phyloP scores from a whole-genome alignment of 768 basidiomycete genomes.

The Lentinula sp. region DNA sequence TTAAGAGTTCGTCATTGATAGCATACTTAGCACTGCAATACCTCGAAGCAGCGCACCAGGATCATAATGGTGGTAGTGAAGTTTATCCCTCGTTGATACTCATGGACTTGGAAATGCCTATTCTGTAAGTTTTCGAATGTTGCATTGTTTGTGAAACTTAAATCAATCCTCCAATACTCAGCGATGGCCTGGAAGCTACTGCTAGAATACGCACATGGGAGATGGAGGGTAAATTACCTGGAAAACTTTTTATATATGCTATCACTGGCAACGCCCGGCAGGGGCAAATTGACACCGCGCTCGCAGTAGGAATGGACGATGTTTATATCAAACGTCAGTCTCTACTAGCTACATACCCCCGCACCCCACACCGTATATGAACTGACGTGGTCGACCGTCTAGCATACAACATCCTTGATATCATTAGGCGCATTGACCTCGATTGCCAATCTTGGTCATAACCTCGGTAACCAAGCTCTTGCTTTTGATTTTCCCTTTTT shows the following conservation, averaged over 20 bases:
- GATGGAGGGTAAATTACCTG: not conserved
- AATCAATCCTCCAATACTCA: not conserved
- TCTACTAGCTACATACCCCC: no score
- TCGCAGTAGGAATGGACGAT: constrained; percentile 9
- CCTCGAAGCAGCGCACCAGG: not conserved
- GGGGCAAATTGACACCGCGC: constrained; percentile 3
- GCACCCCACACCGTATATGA: no score
- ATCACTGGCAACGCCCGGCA: constrained; percentile 7
- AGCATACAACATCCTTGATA: not conserved
- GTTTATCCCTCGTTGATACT: constrained; percentile 3
- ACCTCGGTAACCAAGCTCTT: no score
- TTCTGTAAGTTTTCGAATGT: not conserved
- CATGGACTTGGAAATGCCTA: constrained; percentile 9
- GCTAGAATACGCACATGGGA: constrained; percentile 7
- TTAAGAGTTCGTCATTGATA: not conserved
- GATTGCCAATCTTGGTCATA: not conserved
- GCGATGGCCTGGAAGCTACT: constrained; percentile 1
- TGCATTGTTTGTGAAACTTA: no score
- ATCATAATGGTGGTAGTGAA: not conserved
- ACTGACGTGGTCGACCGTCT: not conserved
- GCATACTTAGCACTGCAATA: not conserved
- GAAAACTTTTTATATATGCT: constrained; percentile 2
- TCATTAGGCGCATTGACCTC: not conserved
- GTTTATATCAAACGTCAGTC: constrained; percentile 7
- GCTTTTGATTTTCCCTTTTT: no score